phyloP scores from a whole-genome alignment of 805 yeast species.

The Candida hungchunana region DNA sequence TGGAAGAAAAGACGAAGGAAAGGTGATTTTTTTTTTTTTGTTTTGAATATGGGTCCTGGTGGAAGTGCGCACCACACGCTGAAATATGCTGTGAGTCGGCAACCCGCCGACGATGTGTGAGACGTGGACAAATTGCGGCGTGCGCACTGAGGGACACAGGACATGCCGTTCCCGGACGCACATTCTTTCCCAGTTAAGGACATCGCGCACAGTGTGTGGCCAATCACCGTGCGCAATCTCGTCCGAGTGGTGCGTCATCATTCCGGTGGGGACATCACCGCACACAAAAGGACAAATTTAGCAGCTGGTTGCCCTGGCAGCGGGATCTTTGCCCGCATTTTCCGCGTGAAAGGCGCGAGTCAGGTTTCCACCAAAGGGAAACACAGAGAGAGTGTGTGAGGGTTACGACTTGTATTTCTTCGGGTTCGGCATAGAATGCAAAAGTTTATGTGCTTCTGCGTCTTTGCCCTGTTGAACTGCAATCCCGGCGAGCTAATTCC shows the following conservation, averaged over 20 bases:
- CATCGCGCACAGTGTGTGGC: neutral
- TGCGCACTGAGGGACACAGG: neutral
- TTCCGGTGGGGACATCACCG: neutral
- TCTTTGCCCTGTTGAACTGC: too few relatives aligned
- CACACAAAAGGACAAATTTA: neutral
- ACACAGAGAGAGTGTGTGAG: too few relatives aligned
- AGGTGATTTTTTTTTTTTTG: neutral
- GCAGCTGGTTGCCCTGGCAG: slow-evolving; percentile 3
- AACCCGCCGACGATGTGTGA: too few relatives aligned
- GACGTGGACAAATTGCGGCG: slow-evolving; percentile 4
- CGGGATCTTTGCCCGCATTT: too few relatives aligned
- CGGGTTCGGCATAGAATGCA: too few relatives aligned
- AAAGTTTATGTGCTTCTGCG: too few relatives aligned
- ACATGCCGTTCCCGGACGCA: neutral
- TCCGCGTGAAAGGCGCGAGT: too few relatives aligned
- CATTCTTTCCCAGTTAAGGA: neutral
- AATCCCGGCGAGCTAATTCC: too few relatives aligned
- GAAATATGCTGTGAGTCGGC: slow-evolving; percentile 1
- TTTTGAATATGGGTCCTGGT: slow-evolving; percentile 1
- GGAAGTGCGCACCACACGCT: slow-evolving; percentile 1
- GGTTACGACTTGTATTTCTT: too few relatives aligned
- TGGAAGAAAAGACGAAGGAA: slow-evolving; percentile 1
- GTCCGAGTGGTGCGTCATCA: slow-evolving; percentile 3
- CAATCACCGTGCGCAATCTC: neutral
- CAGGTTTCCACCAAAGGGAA: too few relatives aligned